phyloP scores from a whole-genome alignment of 2,329 filamentous ascomycete genomes.

The Erysiphe pulchra region DNA sequence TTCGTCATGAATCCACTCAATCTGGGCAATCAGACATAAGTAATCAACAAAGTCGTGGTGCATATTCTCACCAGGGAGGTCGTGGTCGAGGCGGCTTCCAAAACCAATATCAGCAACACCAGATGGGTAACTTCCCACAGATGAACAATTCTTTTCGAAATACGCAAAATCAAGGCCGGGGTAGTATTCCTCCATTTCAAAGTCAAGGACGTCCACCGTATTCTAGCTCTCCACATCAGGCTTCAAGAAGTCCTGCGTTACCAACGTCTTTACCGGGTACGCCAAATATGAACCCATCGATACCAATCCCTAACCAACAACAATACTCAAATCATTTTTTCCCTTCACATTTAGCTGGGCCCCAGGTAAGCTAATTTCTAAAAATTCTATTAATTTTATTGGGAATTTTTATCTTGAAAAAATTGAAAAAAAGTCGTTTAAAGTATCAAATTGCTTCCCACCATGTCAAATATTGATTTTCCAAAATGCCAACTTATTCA shows the following conservation, averaged over 20 bases:
- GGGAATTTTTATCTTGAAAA: no score
- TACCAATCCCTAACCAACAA: conserved; percentile 29
- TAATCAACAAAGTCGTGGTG: conserved; percentile 24
- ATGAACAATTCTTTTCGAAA: conserved; percentile 10
- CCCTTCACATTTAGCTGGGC: conserved; percentile 12
- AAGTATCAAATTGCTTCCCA: no score
- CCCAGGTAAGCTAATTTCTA: conserved; percentile 27
- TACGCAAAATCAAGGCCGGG: conserved; percentile 20
- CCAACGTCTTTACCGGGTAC: conserved; percentile 40
- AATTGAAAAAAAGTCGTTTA: no score
- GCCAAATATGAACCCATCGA: conserved; percentile 39
- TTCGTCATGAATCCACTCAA: conserved; percentile 67
- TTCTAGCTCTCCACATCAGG: conserved; percentile 39
- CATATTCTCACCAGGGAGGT: conserved; percentile 2
- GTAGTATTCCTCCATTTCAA: conserved; percentile 21
- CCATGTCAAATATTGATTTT: no score
- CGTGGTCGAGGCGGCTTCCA: conserved; percentile 24
- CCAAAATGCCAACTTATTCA: no score
- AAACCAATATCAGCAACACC: conserved; percentile 23
- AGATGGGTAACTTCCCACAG: conserved; percentile 26
- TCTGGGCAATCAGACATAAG: conserved; percentile 52
- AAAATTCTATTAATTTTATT: conserved; percentile 5
- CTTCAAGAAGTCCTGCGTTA: conserved; percentile 37
- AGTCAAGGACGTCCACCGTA: conserved; percentile 22
- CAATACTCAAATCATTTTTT: conserved; percentile 23